phyloP scores from a whole-genome alignment of 768 basidiomycete genomes.

The Tricholoma sp. region DNA sequence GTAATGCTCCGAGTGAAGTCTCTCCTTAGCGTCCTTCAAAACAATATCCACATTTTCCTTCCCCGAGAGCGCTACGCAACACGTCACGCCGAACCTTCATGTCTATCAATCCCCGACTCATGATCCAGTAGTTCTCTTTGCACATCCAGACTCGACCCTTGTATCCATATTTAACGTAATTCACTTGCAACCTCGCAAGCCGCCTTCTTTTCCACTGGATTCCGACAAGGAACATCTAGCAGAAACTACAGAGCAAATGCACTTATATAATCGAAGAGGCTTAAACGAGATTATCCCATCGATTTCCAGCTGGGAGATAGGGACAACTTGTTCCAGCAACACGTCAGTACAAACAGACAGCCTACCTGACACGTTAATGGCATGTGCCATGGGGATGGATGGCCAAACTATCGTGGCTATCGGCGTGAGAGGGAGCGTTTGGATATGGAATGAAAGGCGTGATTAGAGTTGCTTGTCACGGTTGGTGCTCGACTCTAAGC shows the following conservation, averaged over 20 bases:
- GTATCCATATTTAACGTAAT: constrained; percentile 44
- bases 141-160: constrained; percentile 31
- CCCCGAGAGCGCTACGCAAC: constrained; percentile 30
- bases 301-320: constrained; percentile 20
- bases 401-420: constrained; percentile 38
- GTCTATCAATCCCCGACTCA: constrained; percentile 39
- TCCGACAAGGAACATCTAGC: constrained; percentile 19
- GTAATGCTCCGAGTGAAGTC: background rate
- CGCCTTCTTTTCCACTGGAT: constrained; percentile 34
- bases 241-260: constrained; percentile 17
- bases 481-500: no score
- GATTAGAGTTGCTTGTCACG: background rate
- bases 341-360: constrained; percentile 1
- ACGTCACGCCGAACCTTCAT: constrained; percentile 31
- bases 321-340: background rate
- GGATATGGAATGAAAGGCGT: constrained; percentile 31
- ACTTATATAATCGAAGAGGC: constrained; percentile 20
- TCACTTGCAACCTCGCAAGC: constrained; percentile 38
- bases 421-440: constrained; percentile 33
- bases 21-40: constrained; percentile 56
- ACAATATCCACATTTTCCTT: constrained; percentile 47
- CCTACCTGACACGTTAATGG: constrained; percentile 27
- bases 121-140: constrained; percentile 49
- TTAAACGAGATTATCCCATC: background rate
- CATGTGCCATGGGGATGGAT: constrained; percentile 37